These are phyloP conservation scores for Cyclotella baltica DNA, from an alignment of 108 stramenopile genomes.

Conservation along the genomic window DNA sequence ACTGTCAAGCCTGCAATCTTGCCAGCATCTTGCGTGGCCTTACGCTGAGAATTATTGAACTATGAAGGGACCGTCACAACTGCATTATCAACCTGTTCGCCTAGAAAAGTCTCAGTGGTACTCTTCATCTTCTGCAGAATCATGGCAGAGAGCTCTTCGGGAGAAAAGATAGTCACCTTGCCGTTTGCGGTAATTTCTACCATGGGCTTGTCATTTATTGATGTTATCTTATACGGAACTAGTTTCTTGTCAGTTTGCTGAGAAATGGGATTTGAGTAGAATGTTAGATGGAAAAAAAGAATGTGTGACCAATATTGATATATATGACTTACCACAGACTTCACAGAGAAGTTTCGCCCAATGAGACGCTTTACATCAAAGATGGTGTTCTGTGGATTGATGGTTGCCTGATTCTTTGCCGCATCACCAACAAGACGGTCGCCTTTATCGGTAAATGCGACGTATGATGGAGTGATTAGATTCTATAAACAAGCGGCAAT, in stretches of 20 bases:
- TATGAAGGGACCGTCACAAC: constrained; percentile 98
- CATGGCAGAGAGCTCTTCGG: constrained; percentile 93
- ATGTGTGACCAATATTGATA: too few relatives aligned
- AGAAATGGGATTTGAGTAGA: too few relatives aligned
- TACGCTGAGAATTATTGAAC: constrained; percentile 98
- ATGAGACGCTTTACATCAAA: constrained; percentile 99
- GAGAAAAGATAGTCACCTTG: constrained; percentile 66
- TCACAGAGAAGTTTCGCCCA: constrained; percentile 94
- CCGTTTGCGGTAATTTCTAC: constrained; percentile 68
- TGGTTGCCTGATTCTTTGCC: constrained; percentile 98
- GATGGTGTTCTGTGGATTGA: constrained; percentile 97
- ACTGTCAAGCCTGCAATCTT: constrained; percentile 94
- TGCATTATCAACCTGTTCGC: constrained; percentile 89
- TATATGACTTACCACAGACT: too few relatives aligned
- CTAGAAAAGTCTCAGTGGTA: constrained; percentile 88
- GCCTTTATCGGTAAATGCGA: constrained; percentile 91
- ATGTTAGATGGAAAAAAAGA: too few relatives aligned
- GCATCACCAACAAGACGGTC: constrained; percentile 98
- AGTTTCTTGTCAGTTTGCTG: constrained; percentile 98
- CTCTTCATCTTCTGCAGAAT: constrained; percentile 91
- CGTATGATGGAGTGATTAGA: constrained; percentile 98
- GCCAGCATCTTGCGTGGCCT: constrained; percentile 97
- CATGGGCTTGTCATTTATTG: constrained; percentile 87
- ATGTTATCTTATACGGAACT: constrained; percentile 93
- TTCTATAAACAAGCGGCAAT: too few relatives aligned